Evolutionary conservation across 2,329 filamentous ascomycete species (phyloP).

Genomic region (Ophiostoma angusticollis): DNA sequence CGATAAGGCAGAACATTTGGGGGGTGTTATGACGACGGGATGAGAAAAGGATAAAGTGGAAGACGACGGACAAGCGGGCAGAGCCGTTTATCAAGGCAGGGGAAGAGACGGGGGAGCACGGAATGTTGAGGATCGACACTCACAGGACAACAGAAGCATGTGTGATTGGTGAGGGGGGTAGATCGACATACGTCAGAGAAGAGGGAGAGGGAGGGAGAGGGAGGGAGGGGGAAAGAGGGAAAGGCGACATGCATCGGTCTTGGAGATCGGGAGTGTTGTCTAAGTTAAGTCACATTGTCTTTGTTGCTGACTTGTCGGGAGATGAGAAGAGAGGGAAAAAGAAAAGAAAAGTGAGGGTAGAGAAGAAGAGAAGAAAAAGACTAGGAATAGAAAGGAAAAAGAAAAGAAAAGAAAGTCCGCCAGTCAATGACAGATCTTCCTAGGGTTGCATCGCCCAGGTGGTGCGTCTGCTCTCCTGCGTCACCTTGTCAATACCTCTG

Average conservation of each 20-base stretch:
- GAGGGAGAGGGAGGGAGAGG: background rate
- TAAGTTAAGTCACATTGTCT: background rate
- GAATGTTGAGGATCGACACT: too few species aligned
- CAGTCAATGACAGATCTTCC: background rate
- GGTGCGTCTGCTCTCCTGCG: background rate
- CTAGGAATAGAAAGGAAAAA: background rate
- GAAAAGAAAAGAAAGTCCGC: too few species aligned
- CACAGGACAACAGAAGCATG: too few species aligned
- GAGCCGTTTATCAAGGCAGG: too few species aligned
- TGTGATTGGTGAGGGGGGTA: too few species aligned
- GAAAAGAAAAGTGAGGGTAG: background rate
- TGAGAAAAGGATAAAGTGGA: background rate
- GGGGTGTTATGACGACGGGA: background rate
- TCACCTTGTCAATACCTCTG: too few species aligned
- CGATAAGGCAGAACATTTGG: background rate
- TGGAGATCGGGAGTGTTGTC: too few species aligned
- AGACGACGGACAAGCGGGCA: background rate
- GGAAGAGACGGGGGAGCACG: too few species aligned
- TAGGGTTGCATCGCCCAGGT: background rate
- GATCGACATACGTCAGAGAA: too few species aligned
- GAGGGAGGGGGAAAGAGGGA: background rate
- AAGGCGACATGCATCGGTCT: background rate
- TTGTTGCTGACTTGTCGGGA: too few species aligned
- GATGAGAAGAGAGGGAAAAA: background rate
- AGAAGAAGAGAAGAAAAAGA: background rate